phyloP scores from a whole-genome alignment of 805 yeast genomes.

The Yarrowia porcina region DNA sequence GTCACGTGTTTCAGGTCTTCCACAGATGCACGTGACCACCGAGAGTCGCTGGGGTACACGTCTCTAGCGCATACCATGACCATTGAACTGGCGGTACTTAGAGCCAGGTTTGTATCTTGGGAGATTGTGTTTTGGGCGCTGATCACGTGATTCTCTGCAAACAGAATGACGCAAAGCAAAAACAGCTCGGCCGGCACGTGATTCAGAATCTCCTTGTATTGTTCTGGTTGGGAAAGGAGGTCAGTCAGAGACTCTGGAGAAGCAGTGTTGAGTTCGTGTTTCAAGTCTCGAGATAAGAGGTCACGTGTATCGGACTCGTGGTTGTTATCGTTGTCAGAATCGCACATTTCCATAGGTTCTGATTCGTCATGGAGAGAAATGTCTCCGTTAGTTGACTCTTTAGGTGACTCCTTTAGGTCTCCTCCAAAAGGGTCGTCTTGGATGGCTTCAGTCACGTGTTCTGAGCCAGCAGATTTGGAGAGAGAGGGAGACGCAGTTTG shows the following conservation, averaged over 20 bases:
- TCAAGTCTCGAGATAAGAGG: background rate
- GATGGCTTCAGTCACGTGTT: background rate
- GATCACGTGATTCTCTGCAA: background rate
- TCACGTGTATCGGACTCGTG: background rate
- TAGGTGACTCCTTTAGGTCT: too few relatives aligned
- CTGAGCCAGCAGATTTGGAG: background rate
- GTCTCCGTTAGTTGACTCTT: too few relatives aligned
- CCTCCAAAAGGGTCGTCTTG: background rate
- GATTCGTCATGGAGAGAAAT: background rate
- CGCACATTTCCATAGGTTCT: constrained; percentile 7
- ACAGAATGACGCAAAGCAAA: background rate
- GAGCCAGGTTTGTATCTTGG: background rate
- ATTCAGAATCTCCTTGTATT: background rate
- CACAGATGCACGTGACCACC: background rate
- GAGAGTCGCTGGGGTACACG: background rate
- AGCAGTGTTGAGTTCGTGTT: background rate
- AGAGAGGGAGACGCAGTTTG: background rate
- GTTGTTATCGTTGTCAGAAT: background rate
- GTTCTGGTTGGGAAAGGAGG: background rate
- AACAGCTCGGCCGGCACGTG: background rate
- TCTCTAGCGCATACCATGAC: constrained; percentile 11
- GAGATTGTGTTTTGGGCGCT: background rate
- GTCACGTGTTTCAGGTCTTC: constrained; percentile 4
- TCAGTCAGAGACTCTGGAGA: background rate
- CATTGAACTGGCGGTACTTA: background rate